These are phyloP conservation scores for Fusarium buharicum DNA, from an alignment of 2,329 filamentous ascomycete species.

Conservation along the genomic window DNA sequence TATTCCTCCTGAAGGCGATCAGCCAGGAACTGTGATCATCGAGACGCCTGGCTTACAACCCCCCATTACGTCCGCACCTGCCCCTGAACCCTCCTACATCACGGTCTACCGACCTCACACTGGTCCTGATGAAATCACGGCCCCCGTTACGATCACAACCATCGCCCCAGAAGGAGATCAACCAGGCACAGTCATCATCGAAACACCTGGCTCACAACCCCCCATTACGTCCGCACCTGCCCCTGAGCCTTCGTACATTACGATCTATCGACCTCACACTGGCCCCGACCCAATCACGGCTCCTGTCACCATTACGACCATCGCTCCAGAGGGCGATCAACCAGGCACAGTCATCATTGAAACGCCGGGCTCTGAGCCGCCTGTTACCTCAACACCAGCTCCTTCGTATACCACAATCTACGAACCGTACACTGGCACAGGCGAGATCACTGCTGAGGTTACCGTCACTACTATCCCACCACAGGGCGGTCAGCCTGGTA, in stretches of 20 bases:
- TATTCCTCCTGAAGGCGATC: conserved; percentile 2
- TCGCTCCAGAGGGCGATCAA: conserved; percentile 7
- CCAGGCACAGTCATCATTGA: conserved; percentile 24
- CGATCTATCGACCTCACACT: conserved; percentile 11
- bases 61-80: conserved; percentile 3
- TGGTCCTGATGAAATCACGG: conserved; percentile 2
- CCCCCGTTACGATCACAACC: conserved; percentile 2
- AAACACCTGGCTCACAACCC: conserved; percentile 15
- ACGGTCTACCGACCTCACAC: conserved; percentile 5
- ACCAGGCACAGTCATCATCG: conserved; percentile 24
- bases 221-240: conserved; percentile 1
- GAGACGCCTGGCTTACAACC: conserved; percentile 16
- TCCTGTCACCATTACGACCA: conserved; percentile 1
- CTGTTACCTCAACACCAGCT: conserved; percentile 1
- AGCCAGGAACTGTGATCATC: conserved; percentile 17
- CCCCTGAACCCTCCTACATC: conserved; percentile 4
- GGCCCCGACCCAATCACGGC: neutral
- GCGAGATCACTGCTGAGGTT: conserved; percentile 11
- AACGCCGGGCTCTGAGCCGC: neutral
- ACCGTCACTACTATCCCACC: conserved; percentile 14
- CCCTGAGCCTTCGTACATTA: neutral
- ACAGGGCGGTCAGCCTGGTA: conserved; percentile 18
- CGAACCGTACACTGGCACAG: conserved; percentile 21
- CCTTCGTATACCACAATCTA: conserved; percentile 28
- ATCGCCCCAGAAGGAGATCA: neutral